These are phyloP conservation scores for Globisporangium ultimum DNA, from an alignment of 352 stramenopile genomes.

Conservation along the genomic window DNA sequence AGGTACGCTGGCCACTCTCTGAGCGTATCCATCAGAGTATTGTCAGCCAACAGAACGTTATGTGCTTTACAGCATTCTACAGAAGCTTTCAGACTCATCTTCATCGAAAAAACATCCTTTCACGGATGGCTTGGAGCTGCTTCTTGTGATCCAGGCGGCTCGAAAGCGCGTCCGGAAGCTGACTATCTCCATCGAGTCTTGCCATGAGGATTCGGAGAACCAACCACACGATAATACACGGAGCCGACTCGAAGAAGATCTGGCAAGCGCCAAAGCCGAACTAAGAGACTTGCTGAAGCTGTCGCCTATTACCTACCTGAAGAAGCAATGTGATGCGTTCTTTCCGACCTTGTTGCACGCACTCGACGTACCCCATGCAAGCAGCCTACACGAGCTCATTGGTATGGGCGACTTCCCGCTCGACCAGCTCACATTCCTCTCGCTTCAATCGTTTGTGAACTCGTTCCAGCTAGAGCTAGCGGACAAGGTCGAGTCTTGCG, in stretches of 20 bases:
- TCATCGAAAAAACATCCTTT: neutral
- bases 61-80: constrained; percentile 14
- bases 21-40: neutral
- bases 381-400: constrained; percentile 37
- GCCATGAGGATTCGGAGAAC: constrained; percentile 12
- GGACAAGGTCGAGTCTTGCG: constrained; percentile 12
- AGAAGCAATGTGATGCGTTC: constrained; percentile 22
- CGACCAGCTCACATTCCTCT: constrained; percentile 44
- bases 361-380: constrained; percentile 29
- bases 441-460: constrained; percentile 52
- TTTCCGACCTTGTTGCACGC: constrained; percentile 41
- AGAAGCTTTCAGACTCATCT: constrained; percentile 1
- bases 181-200: constrained; percentile 22
- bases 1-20: constrained; percentile 15
- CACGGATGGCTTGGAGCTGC: constrained; percentile 48
- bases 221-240: neutral
- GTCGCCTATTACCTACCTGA: constrained; percentile 29
- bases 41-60: no score
- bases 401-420: constrained; percentile 47
- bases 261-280: constrained; percentile 13
- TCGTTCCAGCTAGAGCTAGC: constrained; percentile 24
- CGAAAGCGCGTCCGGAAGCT: constrained; percentile 52
- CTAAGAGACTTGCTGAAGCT: constrained; percentile 24
- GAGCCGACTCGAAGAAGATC: constrained; percentile 9
- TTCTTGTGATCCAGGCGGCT: constrained; percentile 28